Conservation (phyloP, 31 red algal species). For the Asparagopsis taxiformis region DNA sequence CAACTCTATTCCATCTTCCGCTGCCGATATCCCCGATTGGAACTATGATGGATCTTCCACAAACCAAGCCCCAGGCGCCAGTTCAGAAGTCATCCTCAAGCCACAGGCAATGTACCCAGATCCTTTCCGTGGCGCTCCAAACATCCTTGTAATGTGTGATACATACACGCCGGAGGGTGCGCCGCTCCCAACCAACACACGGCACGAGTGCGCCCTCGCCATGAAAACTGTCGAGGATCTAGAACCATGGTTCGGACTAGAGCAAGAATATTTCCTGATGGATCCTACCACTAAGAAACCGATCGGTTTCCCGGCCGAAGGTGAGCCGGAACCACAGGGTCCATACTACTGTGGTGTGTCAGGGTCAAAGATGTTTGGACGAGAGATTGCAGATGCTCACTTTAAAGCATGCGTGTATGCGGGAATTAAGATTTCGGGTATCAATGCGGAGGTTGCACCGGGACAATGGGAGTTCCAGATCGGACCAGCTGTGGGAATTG, state of each 20-base stretch:
- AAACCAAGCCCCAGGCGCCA: conserved; percentile 77
- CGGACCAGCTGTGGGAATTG: conserved; percentile 53
- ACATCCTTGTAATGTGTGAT: conserved; percentile 97
- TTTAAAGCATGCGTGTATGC: conserved; percentile 77
- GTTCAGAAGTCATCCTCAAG: conserved; percentile 86
- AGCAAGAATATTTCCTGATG: conserved; percentile 98
- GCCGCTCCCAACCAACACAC: conserved; percentile 84
- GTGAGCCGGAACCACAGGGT: conserved; percentile 87
- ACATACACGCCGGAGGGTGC: conserved; percentile 74
- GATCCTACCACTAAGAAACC: conserved; percentile 54
- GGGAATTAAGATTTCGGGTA: conserved; percentile 86
- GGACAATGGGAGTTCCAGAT: conserved; percentile 99
- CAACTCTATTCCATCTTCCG: conserved; percentile 4
- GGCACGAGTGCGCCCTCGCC: conserved; percentile 65
- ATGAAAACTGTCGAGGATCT: conserved; percentile 70
- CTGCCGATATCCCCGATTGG: conserved; percentile 70
- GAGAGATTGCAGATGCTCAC: conserved; percentile 78
- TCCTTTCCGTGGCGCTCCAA: conserved; percentile 66
- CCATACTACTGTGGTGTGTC: conserved; percentile 96
- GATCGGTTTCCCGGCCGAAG: conserved; percentile 85
- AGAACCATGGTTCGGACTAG: conserved; percentile 93
- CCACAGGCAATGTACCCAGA: conserved; percentile 86
- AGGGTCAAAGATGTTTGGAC: conserved; percentile 72
- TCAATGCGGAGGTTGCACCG: conserved; percentile 95
- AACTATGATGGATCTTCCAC: conserved; percentile 88